A percentile compares a stretch with the other conserved stretches of the same genome.
Conservation (phyloP, 2,329 filamentous ascomycete species). For the Helotiales sp. region DNA sequence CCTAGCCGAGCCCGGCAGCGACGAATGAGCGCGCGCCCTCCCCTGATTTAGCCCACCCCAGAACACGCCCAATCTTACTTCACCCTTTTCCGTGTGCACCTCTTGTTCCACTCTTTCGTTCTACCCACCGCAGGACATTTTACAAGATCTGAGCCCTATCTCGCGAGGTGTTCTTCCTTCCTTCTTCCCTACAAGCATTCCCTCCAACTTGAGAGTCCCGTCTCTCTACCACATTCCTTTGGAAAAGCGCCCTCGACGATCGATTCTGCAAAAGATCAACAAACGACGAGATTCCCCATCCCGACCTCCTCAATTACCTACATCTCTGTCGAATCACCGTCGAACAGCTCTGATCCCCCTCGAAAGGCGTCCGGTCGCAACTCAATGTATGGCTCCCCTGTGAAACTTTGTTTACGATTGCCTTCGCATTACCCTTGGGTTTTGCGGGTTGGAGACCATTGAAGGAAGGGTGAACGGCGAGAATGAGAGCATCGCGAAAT, state of each 20-base stretch:
- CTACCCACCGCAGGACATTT: constrained; percentile 10
- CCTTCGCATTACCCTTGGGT: neutral
- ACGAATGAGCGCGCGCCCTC: neutral
- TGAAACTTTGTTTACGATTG: neutral
- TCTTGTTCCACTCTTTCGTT: constrained; percentile 10
- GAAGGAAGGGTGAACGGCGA: neutral
- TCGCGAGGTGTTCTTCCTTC: constrained; percentile 8
- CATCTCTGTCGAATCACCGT: neutral
- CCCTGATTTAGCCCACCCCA: neutral
- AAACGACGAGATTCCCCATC: constrained; percentile 3
- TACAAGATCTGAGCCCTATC: constrained; percentile 21
- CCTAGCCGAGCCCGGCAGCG: neutral
- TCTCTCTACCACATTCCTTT: constrained; percentile 40
- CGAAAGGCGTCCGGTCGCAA: constrained; percentile 13
- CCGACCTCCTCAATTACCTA: constrained; percentile 2
- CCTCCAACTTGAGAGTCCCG: constrained; percentile 36
- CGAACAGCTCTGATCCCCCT: neutral
- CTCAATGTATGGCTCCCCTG: constrained; percentile 23
- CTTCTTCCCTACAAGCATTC: constrained; percentile 29
- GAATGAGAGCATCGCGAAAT: neutral
- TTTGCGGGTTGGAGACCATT: neutral
- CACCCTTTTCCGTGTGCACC: constrained; percentile 5
- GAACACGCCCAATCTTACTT: constrained; percentile 8
- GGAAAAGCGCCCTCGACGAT: constrained; percentile 29
- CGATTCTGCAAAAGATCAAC: neutral